Evolutionary conservation across 305 asterid species (phyloP), one percentile per base, ranked within the genome.

Genomic region (Caryopteris hybrid): DNA sequence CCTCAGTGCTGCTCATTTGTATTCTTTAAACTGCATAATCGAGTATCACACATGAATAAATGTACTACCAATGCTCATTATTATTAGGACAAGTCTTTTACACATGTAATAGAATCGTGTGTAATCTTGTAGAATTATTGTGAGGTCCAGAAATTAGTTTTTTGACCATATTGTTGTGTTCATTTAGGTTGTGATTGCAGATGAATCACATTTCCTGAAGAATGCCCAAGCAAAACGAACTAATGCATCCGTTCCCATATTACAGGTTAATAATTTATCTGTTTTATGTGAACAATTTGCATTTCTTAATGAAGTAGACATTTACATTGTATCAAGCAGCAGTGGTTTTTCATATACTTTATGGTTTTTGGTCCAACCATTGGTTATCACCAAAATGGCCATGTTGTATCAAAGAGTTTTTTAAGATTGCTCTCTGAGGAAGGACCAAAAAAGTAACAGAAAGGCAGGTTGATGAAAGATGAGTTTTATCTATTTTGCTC

Each of bases 171-270:
- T 36, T 68, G 66, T 34, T 72, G 31, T 82, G 70, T 76, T 73
- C 71, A 64, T 85, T 75, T 79, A 94, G 99, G 83, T 89, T 67
- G 96, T 91, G 70, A 86, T 95, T 74, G 99, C 98, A 14, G 99
- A 95, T 83, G 99, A 95, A 82, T 95, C 99, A 31, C 99, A 95
- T 79, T 95, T 84, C 84, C 80, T 95, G 75, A 95, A 95, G 88
- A 95, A 95, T 83, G 96, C 75, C 71, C 97, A 85, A 81, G 99
- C 99, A 64, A 95, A 95, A 78, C 81, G 99, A 74, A 95, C 99
- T 41, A 85, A 4, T 58, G 91, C 98, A 8, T 76, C 94, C 56
- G 80, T 89, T 84, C 99, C 99, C 70, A 69, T 95, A 74, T 74
- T 95, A 80, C 92, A 89, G 99, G 99, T 94, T 68, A 31, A 33